Conservation (phyloP, 2,329 filamentous ascomycete genomes). For the Diplodia intermedia region DNA sequence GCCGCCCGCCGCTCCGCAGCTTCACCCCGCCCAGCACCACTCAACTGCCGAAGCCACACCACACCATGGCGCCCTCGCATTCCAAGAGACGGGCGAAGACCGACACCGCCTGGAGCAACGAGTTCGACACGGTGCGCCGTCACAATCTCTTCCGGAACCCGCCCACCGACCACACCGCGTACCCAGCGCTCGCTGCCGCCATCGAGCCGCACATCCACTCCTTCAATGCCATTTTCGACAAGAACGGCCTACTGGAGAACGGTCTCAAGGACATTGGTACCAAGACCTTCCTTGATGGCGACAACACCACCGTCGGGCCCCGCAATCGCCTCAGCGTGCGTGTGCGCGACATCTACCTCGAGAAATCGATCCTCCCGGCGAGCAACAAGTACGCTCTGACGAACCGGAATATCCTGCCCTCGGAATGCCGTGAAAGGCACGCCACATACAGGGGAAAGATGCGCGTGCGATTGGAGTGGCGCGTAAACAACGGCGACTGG, state of each 20-base stretch:
- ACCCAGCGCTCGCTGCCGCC: slow-evolving; percentile 84
- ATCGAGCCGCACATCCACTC: slow-evolving; percentile 92
- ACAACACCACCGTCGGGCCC: slow-evolving; percentile 65
- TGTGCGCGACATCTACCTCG: slow-evolving; percentile 80
- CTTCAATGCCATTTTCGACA: slow-evolving; percentile 87
- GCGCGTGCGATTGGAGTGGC: slow-evolving; percentile 81
- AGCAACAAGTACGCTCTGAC: slow-evolving; percentile 81
- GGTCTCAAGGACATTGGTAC: slow-evolving; percentile 87
- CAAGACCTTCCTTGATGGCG: slow-evolving; percentile 85
- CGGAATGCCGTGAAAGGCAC: slow-evolving; percentile 94
- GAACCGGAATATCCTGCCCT: slow-evolving; percentile 85
- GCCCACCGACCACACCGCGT: slow-evolving; percentile 84
- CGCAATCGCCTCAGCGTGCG: slow-evolving; percentile 80
- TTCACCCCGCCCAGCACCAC: neutral
- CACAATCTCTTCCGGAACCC: slow-evolving; percentile 90
- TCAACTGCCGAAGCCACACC: neutral
- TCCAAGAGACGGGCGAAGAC: slow-evolving; percentile 36
- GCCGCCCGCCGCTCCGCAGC: slow-evolving; percentile 4
- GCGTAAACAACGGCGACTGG: slow-evolving; percentile 85
- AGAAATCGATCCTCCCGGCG: slow-evolving; percentile 79
- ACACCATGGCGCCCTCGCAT: slow-evolving; percentile 28
- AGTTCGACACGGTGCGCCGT: slow-evolving; percentile 84
- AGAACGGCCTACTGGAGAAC: slow-evolving; percentile 74
- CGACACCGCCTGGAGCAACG: slow-evolving; percentile 77
- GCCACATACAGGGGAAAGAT: slow-evolving; percentile 88